Conservation (phyloP, 768 basidiomycete genomes). For the Leucocoprinus birnbaumii region DNA sequence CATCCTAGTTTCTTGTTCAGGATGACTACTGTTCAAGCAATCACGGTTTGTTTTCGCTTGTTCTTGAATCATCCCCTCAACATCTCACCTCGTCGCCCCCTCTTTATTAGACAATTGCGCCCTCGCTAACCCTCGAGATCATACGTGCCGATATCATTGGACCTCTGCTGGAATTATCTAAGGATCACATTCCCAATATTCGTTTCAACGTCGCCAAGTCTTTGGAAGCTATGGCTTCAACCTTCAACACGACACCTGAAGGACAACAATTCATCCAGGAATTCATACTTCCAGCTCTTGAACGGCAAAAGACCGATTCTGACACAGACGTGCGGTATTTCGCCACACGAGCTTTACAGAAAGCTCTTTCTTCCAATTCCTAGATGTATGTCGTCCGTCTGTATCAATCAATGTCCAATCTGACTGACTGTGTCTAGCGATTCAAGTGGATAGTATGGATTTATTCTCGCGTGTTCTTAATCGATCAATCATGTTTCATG, state of each 20-base stretch:
- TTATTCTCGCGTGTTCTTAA: not conserved
- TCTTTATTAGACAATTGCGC: conserved; percentile 87
- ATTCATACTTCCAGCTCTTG: conserved; percentile 78
- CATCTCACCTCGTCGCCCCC: conserved; percentile 9
- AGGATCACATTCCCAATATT: conserved; percentile 96
- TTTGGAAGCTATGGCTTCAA: conserved; percentile 80
- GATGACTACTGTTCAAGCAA: conserved; percentile 99
- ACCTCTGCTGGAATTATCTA: conserved; percentile 76
- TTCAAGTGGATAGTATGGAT: not conserved
- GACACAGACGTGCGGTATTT: conserved; percentile 98
- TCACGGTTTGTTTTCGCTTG: conserved; percentile 63
- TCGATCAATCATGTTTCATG: not conserved
- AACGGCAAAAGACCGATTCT: conserved; percentile 81
- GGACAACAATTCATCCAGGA: conserved; percentile 74
- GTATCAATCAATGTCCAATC: not conserved
- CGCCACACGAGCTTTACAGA: conserved; percentile 77
- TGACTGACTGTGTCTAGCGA: not conserved
- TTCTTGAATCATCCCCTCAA: conserved; percentile 7
- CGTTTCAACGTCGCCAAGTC: conserved; percentile 98
- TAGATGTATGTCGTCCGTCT: conserved; percentile 3
- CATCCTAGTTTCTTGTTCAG: conserved; percentile 97
- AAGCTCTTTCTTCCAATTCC: conserved; percentile 24
- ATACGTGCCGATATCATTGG: conserved; percentile 82
- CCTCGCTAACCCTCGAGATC: conserved; percentile 82
- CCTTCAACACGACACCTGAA: conserved; percentile 60